Evolutionary conservation across 2,329 filamentous ascomycete genomes (phyloP), one percentile per base, ranked within the genome.

Genomic region (Aspergillus niger): DNA sequence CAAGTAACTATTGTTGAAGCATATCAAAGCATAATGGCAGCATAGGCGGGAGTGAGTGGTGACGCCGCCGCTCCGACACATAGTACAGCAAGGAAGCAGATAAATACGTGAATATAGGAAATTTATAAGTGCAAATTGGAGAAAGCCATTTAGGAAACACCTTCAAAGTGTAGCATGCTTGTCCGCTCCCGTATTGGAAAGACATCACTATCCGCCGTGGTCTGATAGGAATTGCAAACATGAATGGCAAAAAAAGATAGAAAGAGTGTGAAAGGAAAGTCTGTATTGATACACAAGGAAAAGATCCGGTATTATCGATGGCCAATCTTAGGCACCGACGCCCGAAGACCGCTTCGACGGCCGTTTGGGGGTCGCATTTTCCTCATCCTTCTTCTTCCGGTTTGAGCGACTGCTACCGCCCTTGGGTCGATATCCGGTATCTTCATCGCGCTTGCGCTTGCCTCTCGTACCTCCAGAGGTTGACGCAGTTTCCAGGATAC

Each of bases 371-470:
- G 55, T 68, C 4, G 75, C 67, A 38, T 64, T 67, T 62, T 72
- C 66, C 67, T 80, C 71, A 59, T 81, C 74, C 70, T 78, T 75
- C 69, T 77, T 77, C 63, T 77, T 76, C 60, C 74, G 65, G 30
- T 61, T 71, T 53, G 76, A 65, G 57, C 76, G 72, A 52, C 73
- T 76, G 61, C 72, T 77, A 15, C 78, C 79, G 3, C 79, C 79
- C 65, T 82, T 82, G 7, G 79, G 77, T 52, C 79, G 70, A 67
- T 81, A 81, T 17, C 77, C 76, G 22, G 75, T 73, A 63, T 82
- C 80, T 36, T 81, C 79, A 50, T 81, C 79, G 38, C 80, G 75
- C 68, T 81, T 81, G 65, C 80, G 76, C 65, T 81, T 82, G 36
- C 72, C 73, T 61, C 77, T 79, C 13, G 67, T 57, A n/a, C 64